These are phyloP conservation scores for Neonectria hederae DNA, from an alignment of 2,329 filamentous ascomycete genomes.

Conservation along the genomic window DNA sequence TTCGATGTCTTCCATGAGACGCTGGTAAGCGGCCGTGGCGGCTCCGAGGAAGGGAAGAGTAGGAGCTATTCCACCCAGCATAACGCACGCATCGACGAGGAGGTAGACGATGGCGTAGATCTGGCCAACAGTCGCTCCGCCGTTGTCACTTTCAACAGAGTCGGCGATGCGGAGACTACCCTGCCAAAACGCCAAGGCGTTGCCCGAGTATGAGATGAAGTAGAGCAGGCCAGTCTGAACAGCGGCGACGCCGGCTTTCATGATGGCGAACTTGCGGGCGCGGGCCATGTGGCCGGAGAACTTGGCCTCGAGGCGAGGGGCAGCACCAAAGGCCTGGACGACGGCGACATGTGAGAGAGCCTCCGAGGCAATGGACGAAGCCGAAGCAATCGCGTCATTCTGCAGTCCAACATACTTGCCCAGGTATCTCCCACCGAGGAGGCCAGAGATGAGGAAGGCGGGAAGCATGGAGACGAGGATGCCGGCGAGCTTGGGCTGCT, in stretches of 20 bases:
- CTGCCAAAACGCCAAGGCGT: conserved; percentile 74
- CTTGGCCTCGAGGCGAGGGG: conserved; percentile 52
- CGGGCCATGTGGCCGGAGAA: conserved; percentile 54
- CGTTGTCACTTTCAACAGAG: conserved; percentile 45
- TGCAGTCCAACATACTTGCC: conserved; percentile 60
- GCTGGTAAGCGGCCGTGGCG: conserved; percentile 65
- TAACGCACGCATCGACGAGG: conserved; percentile 69
- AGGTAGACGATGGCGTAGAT: conserved; percentile 61
- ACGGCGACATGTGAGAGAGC: conserved; percentile 67
- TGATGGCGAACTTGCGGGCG: conserved; percentile 62
- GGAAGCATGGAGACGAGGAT: conserved; percentile 71
- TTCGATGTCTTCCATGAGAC: conserved; percentile 66
- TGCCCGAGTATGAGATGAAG: conserved; percentile 73
- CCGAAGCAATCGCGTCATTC: conserved; percentile 56
- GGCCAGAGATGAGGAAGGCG: conserved; percentile 67
- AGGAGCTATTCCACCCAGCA: conserved; percentile 69
- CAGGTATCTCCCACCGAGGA: conserved; percentile 64
- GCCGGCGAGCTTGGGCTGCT: conserved; percentile 67
- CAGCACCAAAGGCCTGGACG: conserved; percentile 71
- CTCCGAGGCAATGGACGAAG: conserved; percentile 70
- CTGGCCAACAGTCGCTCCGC: conserved; percentile 52
- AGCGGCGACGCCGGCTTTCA: conserved; percentile 65
- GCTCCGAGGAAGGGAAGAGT: conserved; percentile 68
- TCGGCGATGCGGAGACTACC: conserved; percentile 63
- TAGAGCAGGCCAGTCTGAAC: conserved; percentile 69